Conservation (phyloP, 331 rosid species). For the Rhamnella rubrinervis region DNA sequence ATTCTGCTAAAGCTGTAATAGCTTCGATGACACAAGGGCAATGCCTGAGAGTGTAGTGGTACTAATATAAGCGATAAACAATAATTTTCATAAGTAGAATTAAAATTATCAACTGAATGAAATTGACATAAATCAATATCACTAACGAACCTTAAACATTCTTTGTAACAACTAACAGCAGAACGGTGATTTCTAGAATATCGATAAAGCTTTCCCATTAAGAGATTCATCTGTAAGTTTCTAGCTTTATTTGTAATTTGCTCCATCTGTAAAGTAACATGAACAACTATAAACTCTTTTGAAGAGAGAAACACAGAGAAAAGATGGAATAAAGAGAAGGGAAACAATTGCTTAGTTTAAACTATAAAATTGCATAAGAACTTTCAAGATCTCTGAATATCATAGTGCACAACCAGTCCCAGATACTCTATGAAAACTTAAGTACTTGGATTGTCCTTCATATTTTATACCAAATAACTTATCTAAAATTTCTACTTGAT, state of each 20-base stretch:
- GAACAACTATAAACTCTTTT: conserved; percentile 14
- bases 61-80: neutral
- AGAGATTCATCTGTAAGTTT: conserved; percentile 78
- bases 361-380: conserved; percentile 22
- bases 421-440: neutral
- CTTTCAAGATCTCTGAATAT: neutral
- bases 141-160: conserved; percentile 77
- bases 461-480: neutral
- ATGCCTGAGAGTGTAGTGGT: conserved; percentile 43
- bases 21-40: conserved; percentile 88
- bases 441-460: neutral
- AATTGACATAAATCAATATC: conserved; percentile 10
- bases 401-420: neutral
- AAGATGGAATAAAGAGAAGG: neutral
- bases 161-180: conserved; percentile 88
- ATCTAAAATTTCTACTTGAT: conserved; percentile 11
- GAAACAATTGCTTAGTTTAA: neutral
- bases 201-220: conserved; percentile 87
- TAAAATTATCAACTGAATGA: neutral
- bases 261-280: conserved; percentile 72
- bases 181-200: conserved; percentile 81
- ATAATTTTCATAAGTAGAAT: neutral
- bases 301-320: conserved; percentile 16
- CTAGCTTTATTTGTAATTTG: conserved; percentile 83
- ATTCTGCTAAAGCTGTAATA: conserved; percentile 77